Evolutionary conservation across 352 stramenopile genomes (phyloP).

Genomic region (Phytophthora citricola): DNA sequence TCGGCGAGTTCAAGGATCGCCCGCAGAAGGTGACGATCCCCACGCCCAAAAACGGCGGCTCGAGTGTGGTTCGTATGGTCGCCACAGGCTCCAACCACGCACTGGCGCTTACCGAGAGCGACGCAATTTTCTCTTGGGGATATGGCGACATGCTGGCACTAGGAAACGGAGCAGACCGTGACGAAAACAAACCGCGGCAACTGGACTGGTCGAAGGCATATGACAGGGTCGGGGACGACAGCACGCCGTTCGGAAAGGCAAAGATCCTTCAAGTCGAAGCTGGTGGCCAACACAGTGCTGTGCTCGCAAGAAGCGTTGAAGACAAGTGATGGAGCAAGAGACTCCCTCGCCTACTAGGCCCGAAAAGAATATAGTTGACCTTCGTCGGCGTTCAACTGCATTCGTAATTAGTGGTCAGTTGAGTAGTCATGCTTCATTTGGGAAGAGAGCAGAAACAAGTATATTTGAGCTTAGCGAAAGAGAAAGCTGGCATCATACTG

Average conservation of each 20-base stretch:
- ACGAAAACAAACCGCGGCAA: conserved; percentile 73
- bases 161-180: conserved; percentile 84
- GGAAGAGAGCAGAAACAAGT: background rate
- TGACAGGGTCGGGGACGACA: conserved; percentile 16
- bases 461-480: conserved; percentile 12
- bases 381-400: background rate
- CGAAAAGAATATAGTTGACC: conserved; percentile 24
- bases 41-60: conserved; percentile 31
- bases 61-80: conserved; percentile 52
- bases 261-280: conserved; percentile 81
- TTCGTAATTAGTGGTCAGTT: too few relatives aligned
- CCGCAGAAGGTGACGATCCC: conserved; percentile 75
- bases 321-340: conserved; percentile 19
- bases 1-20: conserved; percentile 82
- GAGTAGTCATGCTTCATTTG: too few relatives aligned
- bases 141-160: conserved; percentile 94
- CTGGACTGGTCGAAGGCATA: conserved; percentile 74
- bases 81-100: conserved; percentile 89
- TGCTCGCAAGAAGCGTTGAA: conserved; percentile 57
- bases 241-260: conserved; percentile 52
- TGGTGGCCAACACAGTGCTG: conserved; percentile 88
- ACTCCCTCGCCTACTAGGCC: background rate
- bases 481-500: background rate
- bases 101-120: conserved; percentile 76
- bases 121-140: conserved; percentile 90